Base-by-base conservation (phyloP, 805 yeast species). In the Danielozyma ontarioensis region DNA sequence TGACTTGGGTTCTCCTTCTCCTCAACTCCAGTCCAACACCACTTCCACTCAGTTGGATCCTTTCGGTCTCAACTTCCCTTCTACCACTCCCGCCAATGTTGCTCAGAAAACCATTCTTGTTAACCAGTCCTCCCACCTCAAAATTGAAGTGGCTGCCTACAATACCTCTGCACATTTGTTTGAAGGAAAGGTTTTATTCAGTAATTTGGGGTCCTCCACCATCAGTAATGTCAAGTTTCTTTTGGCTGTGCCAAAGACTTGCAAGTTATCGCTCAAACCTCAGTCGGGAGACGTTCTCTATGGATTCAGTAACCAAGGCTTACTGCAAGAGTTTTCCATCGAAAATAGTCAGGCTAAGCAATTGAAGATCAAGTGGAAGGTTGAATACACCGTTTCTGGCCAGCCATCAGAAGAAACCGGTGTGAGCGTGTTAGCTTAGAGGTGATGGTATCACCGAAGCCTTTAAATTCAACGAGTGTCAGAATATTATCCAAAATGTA, bases 331-430 rank as follows among this genome's bases (percentile, higher is more conserved):
- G 22, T 66, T 76, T 31, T 50, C 57, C 1, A 54, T 58, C 23
- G 69, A 63, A 32, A 65, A 59, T 44, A 46, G 58, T 5, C 33
- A 38, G 17, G 44, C 50, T 25, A 68, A 62, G 45, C 54, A 52
- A 17, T 60, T 82, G 44, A 84, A 83, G 56, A 67, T 86, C 37
- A 82, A 85, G 55, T 86, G 89, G 90, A 83, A 80, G 55, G 70
- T 74, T 16, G 73, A 73, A 36, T 85, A 74, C 52, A 45, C 49
- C 8, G 51, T 70, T 7, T 74, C 72, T 33, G 75, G 78, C n/a
- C 51, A 55, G 15, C 53, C 57, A 6, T 57, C 57, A 14, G 80
- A 73, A 44, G 83, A 78, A 42, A 69, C 78, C 7, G 86, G 87
- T 5, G 76, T 79, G 13, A 53, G 57, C 40, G 51, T 43, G 8